phyloP scores from a whole-genome alignment of 2,329 filamentous ascomycete species.

The Grosmannia serpens region DNA sequence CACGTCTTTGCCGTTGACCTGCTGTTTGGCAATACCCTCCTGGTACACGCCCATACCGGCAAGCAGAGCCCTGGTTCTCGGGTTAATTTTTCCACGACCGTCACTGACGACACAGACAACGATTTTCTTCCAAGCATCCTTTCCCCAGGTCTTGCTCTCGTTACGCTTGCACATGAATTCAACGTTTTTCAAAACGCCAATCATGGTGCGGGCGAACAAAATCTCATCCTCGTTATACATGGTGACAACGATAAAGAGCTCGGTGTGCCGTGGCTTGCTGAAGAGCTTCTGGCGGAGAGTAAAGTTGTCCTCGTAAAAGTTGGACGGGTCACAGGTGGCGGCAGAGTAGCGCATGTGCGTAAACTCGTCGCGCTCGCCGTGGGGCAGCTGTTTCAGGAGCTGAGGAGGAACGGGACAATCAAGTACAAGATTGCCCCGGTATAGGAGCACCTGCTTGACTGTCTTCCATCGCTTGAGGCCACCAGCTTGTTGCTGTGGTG shows the following conservation, averaged over 20 bases:
- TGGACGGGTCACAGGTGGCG: conserved; percentile 81
- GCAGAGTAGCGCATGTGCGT: conserved; percentile 90
- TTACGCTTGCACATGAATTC: conserved; percentile 94
- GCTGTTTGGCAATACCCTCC: conserved; percentile 95
- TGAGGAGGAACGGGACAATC: conserved; percentile 91
- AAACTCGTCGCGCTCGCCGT: conserved; percentile 85
- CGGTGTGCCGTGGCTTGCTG: conserved; percentile 82
- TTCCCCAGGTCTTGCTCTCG: conserved; percentile 95
- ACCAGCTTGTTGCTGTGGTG: conserved; percentile 36
- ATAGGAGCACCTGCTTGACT: conserved; percentile 94
- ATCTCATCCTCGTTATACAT: conserved; percentile 99
- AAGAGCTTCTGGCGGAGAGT: conserved; percentile 86
- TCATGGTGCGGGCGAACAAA: conserved; percentile 89
- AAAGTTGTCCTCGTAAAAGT: conserved; percentile 83
- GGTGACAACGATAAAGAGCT: conserved; percentile 91
- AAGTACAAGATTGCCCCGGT: conserved; percentile 90
- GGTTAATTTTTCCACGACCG: conserved; percentile 93
- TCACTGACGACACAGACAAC: conserved; percentile 97
- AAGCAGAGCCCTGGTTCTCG: conserved; percentile 75
- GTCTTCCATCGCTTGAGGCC: conserved; percentile 88
- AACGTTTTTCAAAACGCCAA: conserved; percentile 96
- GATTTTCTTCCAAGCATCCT: conserved; percentile 99
- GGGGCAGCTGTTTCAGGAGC: conserved; percentile 75
- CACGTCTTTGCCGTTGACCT: conserved; percentile 92
- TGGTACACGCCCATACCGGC: conserved; percentile 95